Evolutionary conservation across 83 land plant genomes (phyloP).

Genomic region (Isoetes engelmannii): DNA sequence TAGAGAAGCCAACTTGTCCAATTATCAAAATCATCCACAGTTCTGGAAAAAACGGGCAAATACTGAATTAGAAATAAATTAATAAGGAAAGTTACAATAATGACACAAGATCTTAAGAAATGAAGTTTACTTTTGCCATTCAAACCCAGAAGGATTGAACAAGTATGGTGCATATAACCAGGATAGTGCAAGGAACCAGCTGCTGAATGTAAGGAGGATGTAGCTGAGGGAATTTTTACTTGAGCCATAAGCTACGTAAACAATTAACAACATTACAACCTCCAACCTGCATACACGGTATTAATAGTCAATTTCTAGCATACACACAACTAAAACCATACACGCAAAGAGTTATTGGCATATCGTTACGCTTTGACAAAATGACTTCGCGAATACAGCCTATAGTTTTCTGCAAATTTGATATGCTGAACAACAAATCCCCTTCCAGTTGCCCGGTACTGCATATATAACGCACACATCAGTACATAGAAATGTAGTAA

Average conservation of each 20-base stretch:
- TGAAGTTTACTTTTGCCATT: constrained; percentile 84
- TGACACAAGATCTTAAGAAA: not conserved
- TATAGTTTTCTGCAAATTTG: constrained; percentile 86
- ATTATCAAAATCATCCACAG: constrained; percentile 95
- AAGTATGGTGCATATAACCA: constrained; percentile 95
- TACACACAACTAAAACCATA: not conserved
- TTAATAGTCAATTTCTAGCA: not conserved
- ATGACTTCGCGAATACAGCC: constrained; percentile 91
- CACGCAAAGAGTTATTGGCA: not conserved
- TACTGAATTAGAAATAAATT: constrained; percentile 11
- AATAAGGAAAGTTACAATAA: not conserved
- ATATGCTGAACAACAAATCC: constrained; percentile 94
- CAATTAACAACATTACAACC: constrained; percentile 62
- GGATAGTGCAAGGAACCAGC: constrained; percentile 92
- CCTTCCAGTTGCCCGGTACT: constrained; percentile 93
- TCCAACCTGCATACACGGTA: constrained; percentile 53
- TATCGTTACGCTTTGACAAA: constrained; percentile 96
- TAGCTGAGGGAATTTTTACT: constrained; percentile 51
- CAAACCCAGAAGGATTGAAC: constrained; percentile 97
- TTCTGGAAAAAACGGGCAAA: constrained; percentile 35
- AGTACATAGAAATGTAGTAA: not conserved
- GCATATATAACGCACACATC: constrained; percentile 11
- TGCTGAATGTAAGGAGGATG: constrained; percentile 77
- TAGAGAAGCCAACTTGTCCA: constrained; percentile 95
- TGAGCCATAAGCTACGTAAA: constrained; percentile 80